Base-by-base conservation (phyloP, 805 yeast species). In the Saccharomycopsis oosterbeekiorum region DNA sequence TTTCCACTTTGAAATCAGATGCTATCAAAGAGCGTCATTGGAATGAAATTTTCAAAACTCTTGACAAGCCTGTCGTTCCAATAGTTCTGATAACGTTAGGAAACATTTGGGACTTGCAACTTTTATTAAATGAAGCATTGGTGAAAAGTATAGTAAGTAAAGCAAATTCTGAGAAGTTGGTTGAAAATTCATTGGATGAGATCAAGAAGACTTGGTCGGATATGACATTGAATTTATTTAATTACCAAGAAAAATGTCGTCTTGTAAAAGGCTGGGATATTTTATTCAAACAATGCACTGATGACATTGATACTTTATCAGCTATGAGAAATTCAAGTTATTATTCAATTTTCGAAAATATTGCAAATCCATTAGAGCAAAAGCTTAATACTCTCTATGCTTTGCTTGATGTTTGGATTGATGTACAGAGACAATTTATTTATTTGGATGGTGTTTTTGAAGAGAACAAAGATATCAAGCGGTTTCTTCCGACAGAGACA, bases 371-470 rank as follows among this genome's bases (percentile, higher is more conserved):
- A 0, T 76, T 89, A 76, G 91, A 86, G 64, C 74, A 74, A 0
- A 80, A 77, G 60, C 68, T 93, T n/a, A 80, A 78, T 55, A 66
- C 69, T 0, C 66, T 89, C 1, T 78, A 77, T 53, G 73, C 75
- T 0, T 68, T 88, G 1, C 75, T 88, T 40, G 89, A 84, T 64
- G 68, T 72, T 0, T 91, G 97, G 96, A 78, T 87, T 34, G 96
- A 89, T 40, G 88, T 84, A 1, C 98, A 93, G 70, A 75, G 86
- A n/a, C 89, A 86, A 67, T 92, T 96, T 96, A 81, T 89, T 1
- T 90, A 93, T 69, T 75, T 92, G 24, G 85, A 83, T 65, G 97
- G 96, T 1, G 83, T 90, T 0, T 86, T 93, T 68, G 84, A 82
- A 4, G 74, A 77, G 0, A 81, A 79, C 53, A 75, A 76, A 1